Evolutionary conservation across 805 yeast genomes (phyloP), one percentile per base, ranked within the genome.

Genomic region (Pichia eremophila): DNA sequence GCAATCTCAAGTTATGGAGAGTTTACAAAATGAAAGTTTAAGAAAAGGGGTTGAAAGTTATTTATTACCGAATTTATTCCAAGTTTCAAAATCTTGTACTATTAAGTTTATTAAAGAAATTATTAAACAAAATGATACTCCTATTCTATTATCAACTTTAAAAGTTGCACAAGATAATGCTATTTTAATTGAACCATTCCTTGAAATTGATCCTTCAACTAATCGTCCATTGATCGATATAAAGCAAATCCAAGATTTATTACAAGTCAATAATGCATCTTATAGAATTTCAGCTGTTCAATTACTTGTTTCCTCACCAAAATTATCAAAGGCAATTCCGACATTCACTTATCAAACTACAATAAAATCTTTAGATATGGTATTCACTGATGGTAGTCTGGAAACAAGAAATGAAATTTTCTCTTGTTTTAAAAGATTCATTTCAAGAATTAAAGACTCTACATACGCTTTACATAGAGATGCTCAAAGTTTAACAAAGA

Each of bases 401-500:
- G 90, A 84, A 51, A 70, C 77, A 1, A 70, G 96, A 57, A 81
- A 81, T 52, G 80, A 77, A 41, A 78, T 85, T 45, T 69, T 71
- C 28, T 79, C 91, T 3, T 57, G 77, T 17, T 63, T 89, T 48
- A 74, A 82, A 46, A 78, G 73, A 47, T 81, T 89, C 52, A 58
- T 87, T 12, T 62, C 72, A 29, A 70, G 96, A 54, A 63, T 85
- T 17, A 73, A 85, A 53, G 93, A 83, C 46, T 84, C 90, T 0
- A 64, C 83, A 1, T 79, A 83, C 59, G 74, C 80, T 0, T 54
- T 78, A 27, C 58, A 72, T 22, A 72, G 86, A 56, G 83, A 79
- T 44, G 65, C 69, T 0, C 61, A 57, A n/a, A 74, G 74, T 48
- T 53, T 73, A 44, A 55, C 59, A 28, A 65, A 64, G 27, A 67